A percentile compares a stretch with the other conserved stretches of the same genome.
Conservation (phyloP, 352 stramenopile genomes). For the Phytopythium delawarense region DNA sequence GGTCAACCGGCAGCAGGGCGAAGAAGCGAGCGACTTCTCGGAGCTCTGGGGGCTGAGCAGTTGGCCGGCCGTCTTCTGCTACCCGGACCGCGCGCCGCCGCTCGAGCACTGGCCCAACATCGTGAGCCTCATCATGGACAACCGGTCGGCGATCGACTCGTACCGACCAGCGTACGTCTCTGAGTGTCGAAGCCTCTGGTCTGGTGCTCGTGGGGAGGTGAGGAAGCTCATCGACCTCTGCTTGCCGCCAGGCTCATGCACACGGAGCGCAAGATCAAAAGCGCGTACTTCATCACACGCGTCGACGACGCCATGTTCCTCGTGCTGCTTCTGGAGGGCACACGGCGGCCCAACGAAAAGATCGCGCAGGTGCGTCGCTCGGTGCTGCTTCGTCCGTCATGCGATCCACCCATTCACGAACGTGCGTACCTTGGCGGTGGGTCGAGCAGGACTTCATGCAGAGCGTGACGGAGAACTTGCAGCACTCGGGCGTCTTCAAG, state of each 20-base stretch:
- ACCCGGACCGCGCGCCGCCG: conserved; percentile 52
- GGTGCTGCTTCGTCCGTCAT: not conserved
- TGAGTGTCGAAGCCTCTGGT: not conserved
- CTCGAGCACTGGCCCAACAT: conserved; percentile 85
- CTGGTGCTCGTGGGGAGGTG: not conserved
- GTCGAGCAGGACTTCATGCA: conserved; percentile 74
- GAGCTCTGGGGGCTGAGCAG: conserved; percentile 74
- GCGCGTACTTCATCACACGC: conserved; percentile 69
- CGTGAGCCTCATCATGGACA: conserved; percentile 86
- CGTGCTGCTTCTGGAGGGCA: conserved; percentile 67
- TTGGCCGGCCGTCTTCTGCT: conserved; percentile 83
- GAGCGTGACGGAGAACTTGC: conserved; percentile 66
- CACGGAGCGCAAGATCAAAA: conserved; percentile 58
- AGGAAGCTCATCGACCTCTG: not conserved
- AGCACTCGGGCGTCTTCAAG: conserved; percentile 66
- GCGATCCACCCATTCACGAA: not conserved
- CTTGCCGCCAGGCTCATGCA: conserved; percentile 47
- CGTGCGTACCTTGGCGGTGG: not conserved
- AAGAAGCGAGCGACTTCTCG: conserved; percentile 73
- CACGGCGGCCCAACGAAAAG: conserved; percentile 66
- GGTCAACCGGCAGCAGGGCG: conserved; percentile 48
- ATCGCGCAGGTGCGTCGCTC: conserved; percentile 32
- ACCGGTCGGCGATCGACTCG: conserved; percentile 46
- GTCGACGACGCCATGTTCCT: conserved; percentile 75
- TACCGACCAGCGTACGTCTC: conserved; percentile 46